These are phyloP conservation scores for Phytophthora ohioensis DNA, from an alignment of 352 stramenopile genomes.

Conservation along the genomic window DNA sequence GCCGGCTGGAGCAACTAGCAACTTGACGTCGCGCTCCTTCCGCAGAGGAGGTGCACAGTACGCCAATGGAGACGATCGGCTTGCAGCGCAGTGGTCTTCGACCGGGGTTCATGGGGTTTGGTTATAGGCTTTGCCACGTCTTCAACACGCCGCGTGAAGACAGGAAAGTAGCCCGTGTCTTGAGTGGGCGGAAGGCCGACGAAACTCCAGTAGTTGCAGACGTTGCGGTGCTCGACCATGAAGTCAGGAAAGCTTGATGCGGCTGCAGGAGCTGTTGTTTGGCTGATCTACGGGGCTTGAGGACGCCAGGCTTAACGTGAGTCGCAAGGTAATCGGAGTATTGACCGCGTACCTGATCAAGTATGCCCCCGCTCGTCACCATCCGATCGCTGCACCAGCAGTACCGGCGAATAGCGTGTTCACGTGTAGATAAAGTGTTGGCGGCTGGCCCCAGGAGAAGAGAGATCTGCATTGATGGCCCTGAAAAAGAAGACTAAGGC, in stretches of 20 bases:
- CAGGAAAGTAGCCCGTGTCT: slow-evolving; percentile 11
- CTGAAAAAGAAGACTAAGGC: too few relatives aligned
- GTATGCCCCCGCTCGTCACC: not conserved
- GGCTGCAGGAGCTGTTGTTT: slow-evolving; percentile 16
- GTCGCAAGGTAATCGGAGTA: slow-evolving; percentile 18
- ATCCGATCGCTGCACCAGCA: not conserved
- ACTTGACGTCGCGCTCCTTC: slow-evolving; percentile 42
- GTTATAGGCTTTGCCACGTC: slow-evolving; percentile 34
- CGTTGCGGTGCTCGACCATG: slow-evolving; percentile 4
- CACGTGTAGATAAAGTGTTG: not conserved
- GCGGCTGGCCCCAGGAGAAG: not conserved
- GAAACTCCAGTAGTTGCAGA: slow-evolving; percentile 7
- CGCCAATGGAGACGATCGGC: slow-evolving; percentile 8
- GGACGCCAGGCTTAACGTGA: slow-evolving; percentile 13
- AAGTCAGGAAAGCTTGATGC: not conserved
- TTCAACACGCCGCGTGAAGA: slow-evolving; percentile 4
- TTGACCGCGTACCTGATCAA: slow-evolving; percentile 21
- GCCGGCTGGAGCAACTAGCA: slow-evolving; percentile 7
- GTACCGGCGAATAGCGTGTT: not conserved
- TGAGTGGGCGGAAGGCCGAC: slow-evolving; percentile 26
- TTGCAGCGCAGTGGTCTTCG: slow-evolving; percentile 10
- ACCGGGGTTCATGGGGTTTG: slow-evolving; percentile 33
- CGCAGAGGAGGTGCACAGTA: slow-evolving; percentile 36
- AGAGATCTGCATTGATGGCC: too few relatives aligned
- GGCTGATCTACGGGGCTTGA: slow-evolving; percentile 7